phyloP scores from a whole-genome alignment of 192 early-diverging fungal species.

The Linderina pennispora region DNA sequence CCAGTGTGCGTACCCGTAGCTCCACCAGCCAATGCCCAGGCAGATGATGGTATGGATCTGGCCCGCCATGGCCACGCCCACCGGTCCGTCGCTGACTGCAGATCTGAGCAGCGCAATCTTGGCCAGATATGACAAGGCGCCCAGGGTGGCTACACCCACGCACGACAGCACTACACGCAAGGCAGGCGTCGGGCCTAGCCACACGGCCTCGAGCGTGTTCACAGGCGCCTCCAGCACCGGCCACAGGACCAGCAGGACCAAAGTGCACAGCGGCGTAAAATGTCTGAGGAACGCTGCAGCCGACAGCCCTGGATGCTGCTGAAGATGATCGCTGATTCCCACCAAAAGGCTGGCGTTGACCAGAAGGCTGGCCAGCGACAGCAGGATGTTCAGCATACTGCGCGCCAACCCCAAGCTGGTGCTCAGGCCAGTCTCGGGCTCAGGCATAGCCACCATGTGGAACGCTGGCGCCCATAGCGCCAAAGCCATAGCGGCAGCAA shows the following conservation, averaged over 20 bases:
- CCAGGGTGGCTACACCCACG: slow-evolving; percentile 15
- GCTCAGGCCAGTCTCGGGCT: background rate
- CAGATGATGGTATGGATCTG: slow-evolving; percentile 17
- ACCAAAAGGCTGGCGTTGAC: slow-evolving; percentile 11
- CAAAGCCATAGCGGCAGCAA: background rate
- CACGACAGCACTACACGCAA: slow-evolving; percentile 1
- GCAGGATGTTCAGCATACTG: background rate
- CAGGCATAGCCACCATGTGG: background rate
- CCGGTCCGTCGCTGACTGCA: slow-evolving; percentile 8
- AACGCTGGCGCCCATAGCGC: slow-evolving; percentile 21
- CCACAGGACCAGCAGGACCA: slow-evolving; percentile 27
- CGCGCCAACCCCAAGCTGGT: slow-evolving; percentile 3
- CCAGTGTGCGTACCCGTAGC: slow-evolving; percentile 14
- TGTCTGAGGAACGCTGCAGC: slow-evolving; percentile 18
- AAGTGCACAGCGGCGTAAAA: slow-evolving; percentile 28
- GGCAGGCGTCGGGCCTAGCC: background rate
- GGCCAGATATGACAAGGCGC: slow-evolving; percentile 11
- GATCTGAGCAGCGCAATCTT: slow-evolving; percentile 14
- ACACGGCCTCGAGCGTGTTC: slow-evolving; percentile 9
- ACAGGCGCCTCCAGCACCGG: slow-evolving; percentile 21
- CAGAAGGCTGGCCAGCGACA: slow-evolving; percentile 6
- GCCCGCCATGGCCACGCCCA: slow-evolving; percentile 15
- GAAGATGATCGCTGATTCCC: slow-evolving; percentile 1
- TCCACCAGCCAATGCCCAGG: slow-evolving; percentile 38
- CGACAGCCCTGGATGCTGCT: slow-evolving; percentile 7